Conservation (phyloP, 129 eudicot species). For the Dittrichia graveolens region DNA sequence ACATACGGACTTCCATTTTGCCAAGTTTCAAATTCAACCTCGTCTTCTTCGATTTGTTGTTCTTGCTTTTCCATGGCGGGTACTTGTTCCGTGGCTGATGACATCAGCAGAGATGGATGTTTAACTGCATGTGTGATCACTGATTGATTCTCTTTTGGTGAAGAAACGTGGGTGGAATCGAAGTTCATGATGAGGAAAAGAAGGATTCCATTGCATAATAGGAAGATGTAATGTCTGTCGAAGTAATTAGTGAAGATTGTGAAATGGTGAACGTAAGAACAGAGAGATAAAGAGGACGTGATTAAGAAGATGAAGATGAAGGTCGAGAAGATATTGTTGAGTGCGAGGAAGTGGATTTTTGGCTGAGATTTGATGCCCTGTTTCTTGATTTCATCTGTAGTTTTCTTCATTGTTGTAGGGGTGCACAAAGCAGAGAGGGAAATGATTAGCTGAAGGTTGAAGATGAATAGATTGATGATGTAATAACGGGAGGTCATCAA, state of each 20-base stretch:
- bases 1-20: not conserved
- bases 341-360: conserved; percentile 20
- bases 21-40: not conserved
- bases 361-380: conserved; percentile 15
- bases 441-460: not conserved
- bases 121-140: not conserved
- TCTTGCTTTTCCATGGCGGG: not conserved
- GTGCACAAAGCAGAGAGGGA: not conserved
- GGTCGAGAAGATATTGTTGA: conserved; percentile 24
- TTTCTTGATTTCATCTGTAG: conserved; percentile 12
- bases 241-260: conserved; percentile 32
- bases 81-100: conserved; percentile 12
- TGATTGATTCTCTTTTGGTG: conserved; percentile 10
- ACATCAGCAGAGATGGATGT: not conserved
- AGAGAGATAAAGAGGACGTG: conserved; percentile 19
- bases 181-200: conserved; percentile 48
- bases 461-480: not conserved
- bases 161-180: conserved; percentile 25
- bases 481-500: not conserved
- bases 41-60: not conserved
- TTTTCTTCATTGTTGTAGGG: not conserved
- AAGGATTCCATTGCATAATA: conserved; percentile 67
- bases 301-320: conserved; percentile 32
- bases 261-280: conserved; percentile 32
- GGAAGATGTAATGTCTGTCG: conserved; percentile 65